Evolutionary conservation across 2,329 filamentous ascomycete species (phyloP).

Genomic region (Beauveria rudraprayagi): DNA sequence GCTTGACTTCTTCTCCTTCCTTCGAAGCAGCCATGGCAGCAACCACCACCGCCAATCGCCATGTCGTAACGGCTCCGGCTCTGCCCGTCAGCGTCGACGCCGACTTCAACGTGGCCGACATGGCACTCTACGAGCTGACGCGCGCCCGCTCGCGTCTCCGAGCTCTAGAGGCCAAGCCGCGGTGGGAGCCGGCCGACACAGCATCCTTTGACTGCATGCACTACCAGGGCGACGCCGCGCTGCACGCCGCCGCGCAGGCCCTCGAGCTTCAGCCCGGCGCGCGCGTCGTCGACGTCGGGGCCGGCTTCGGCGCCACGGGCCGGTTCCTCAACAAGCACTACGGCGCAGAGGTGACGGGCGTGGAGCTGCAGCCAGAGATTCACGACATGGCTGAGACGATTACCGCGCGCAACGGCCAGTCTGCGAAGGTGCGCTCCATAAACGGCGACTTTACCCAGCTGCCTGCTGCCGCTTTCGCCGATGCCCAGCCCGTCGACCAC

Average conservation of each 20-base stretch:
- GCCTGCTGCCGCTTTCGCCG: not conserved
- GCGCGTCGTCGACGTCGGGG: constrained; percentile 15
- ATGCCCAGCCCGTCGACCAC: constrained; percentile 12
- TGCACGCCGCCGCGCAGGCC: constrained; percentile 13
- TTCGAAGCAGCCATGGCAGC: not conserved
- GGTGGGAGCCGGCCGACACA: constrained; percentile 16
- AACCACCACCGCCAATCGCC: not conserved
- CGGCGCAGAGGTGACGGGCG: constrained; percentile 13
- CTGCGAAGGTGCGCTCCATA: constrained; percentile 12
- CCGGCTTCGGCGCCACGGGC: constrained; percentile 17
- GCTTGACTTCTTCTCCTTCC: not conserved
- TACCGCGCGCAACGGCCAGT: constrained; percentile 10
- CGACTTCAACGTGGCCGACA: constrained; percentile 6
- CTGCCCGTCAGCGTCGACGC: not conserved
- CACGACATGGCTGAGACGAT: constrained; percentile 16
- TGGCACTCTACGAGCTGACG: constrained; percentile 2
- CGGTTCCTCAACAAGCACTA: constrained; percentile 15
- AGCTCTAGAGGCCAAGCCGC: constrained; percentile 11
- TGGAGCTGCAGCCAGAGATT: constrained; percentile 17
- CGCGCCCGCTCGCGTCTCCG: not conserved
- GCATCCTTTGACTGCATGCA: constrained; percentile 18
- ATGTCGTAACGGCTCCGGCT: not conserved
- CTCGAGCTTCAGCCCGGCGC: constrained; percentile 13
- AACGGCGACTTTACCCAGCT: constrained; percentile 15
- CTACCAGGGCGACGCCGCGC: constrained; percentile 16